Evolutionary conservation across 495 filamentous ascomycete genomes (phyloP).

Genomic region (Tuber magnatum): DNA sequence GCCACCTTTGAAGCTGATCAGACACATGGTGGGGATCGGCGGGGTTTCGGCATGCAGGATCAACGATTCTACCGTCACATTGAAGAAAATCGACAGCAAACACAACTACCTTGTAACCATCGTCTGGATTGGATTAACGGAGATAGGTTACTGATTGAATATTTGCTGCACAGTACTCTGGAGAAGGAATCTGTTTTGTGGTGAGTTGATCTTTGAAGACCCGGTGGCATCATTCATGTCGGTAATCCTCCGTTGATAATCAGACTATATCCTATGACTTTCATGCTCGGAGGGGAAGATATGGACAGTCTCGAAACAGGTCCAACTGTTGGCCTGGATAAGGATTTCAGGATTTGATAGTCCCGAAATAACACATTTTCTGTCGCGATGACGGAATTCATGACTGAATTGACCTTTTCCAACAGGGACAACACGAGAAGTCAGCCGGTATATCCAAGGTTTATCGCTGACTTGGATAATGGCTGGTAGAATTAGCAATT

Average conservation of each 20-base stretch:
- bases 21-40: slow-evolving; percentile 29
- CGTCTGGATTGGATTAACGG: slow-evolving; percentile 20
- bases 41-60: slow-evolving; percentile 36
- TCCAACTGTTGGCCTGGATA: not conserved
- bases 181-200: slow-evolving; percentile 5
- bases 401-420: slow-evolving; percentile 6
- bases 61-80: slow-evolving; percentile 27
- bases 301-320: slow-evolving; percentile 13
- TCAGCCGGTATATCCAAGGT: slow-evolving; percentile 13
- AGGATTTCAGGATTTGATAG: not conserved
- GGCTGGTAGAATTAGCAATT: not conserved
- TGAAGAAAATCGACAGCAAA: slow-evolving; percentile 22
- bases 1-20: slow-evolving; percentile 36
- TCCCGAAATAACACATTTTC: slow-evolving; percentile 16
- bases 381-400: slow-evolving; percentile 19
- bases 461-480: slow-evolving; percentile 7
- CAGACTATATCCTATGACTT: not conserved
- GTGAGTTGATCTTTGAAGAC: slow-evolving; percentile 2
- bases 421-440: not conserved
- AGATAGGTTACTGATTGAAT: slow-evolving; percentile 13
- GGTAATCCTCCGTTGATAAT: slow-evolving; percentile 1
- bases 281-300: slow-evolving; percentile 17
- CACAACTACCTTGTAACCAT: slow-evolving; percentile 34
- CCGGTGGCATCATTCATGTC: slow-evolving; percentile 16
- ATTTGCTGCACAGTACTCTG: slow-evolving; percentile 12